Evolutionary conservation across 1,139 yeast genomes (phyloP), one percentile per base, ranked within the genome.

Genomic region (Debaryomyces coudertii): DNA sequence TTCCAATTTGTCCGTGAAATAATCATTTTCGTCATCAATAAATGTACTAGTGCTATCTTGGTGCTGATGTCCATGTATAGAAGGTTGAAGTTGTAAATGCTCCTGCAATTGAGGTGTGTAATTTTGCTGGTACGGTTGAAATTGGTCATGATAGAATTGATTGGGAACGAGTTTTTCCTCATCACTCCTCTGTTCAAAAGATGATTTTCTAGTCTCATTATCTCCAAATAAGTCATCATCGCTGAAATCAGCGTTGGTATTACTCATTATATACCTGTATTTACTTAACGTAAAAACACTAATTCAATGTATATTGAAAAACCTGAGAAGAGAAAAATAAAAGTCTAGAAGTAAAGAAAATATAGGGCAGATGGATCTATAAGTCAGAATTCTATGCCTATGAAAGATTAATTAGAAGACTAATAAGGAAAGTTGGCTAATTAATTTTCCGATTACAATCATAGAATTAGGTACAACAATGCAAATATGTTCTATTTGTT

Each of bases 1-100:
- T 24, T 35, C 55, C 36, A 51, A 25, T 39, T 58, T 54, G 33
- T 60, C 61, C 35, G 51, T 44, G 42, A 47, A 50, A 31, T 45
- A 49, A 34, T 56, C 55, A 45, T 51, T 48, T 9, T 56, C 65
- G 24, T 61, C 63, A 39, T 60, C 64, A 6, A 57, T 62, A 39
- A 62, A 66, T 58, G 48, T 62, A 58, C 45, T 57, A 52, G 20
- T 55, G 50, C 9, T 60, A 53, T 28, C 52, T 49, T 25, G 57
- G 18, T 33, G 42, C 33, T 51, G 50, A 30, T 53, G 57, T 41
- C 46, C 42, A n/a, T 35, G 41, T 16, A 18, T 18, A 11, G 41
- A 18, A 7, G 41, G 41, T 29, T 38, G 41, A 5, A 38, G 7
- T 20, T 28, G 41, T 5, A 36, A n/a, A 7, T 27, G 25, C 25